These are phyloP conservation scores for Exophiala sp. DNA, from an alignment of 2,329 filamentous ascomycete species.

Conservation along the genomic window DNA sequence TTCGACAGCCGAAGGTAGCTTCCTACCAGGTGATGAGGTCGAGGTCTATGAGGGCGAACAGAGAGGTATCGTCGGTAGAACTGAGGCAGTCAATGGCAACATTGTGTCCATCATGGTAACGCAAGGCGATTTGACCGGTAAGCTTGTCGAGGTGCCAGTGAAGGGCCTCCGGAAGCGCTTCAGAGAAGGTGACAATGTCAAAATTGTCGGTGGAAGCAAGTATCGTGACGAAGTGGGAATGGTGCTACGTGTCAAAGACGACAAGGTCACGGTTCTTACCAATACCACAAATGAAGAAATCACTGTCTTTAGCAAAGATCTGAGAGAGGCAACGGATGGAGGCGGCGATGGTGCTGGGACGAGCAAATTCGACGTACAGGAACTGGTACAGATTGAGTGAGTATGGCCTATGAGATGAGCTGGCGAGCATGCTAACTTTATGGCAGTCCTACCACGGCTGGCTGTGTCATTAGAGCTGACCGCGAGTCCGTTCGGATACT, in stretches of 20 bases:
- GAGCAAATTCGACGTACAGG: slow-evolving; percentile 80
- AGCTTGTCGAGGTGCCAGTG: slow-evolving; percentile 86
- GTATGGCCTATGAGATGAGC: slow-evolving; percentile 28
- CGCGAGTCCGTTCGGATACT: slow-evolving; percentile 85
- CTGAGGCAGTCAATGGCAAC: slow-evolving; percentile 80
- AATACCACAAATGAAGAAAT: slow-evolving; percentile 92
- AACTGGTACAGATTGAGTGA: slow-evolving; percentile 87
- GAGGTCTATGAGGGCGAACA: slow-evolving; percentile 96
- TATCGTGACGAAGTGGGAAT: slow-evolving; percentile 95
- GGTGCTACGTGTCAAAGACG: slow-evolving; percentile 89
- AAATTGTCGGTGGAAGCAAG: slow-evolving; percentile 93
- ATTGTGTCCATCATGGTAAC: slow-evolving; percentile 86
- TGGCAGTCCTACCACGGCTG: slow-evolving; percentile 73
- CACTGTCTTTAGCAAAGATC: slow-evolving; percentile 95
- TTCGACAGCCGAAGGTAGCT: slow-evolving; percentile 74
- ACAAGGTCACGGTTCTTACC: slow-evolving; percentile 83
- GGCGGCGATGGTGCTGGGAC: slow-evolving; percentile 67
- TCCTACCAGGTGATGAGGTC: slow-evolving; percentile 90
- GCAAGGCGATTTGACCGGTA: slow-evolving; percentile 75
- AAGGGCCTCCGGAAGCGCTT: slow-evolving; percentile 92
- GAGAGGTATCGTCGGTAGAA: slow-evolving; percentile 81
- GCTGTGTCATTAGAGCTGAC: slow-evolving; percentile 91
- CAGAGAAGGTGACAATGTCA: slow-evolving; percentile 91
- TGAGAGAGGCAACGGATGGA: slow-evolving; percentile 88
- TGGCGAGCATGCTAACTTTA: slow-evolving; percentile 29